Conservation (phyloP, 306 rosid species). For the Pyrus communis region DNA sequence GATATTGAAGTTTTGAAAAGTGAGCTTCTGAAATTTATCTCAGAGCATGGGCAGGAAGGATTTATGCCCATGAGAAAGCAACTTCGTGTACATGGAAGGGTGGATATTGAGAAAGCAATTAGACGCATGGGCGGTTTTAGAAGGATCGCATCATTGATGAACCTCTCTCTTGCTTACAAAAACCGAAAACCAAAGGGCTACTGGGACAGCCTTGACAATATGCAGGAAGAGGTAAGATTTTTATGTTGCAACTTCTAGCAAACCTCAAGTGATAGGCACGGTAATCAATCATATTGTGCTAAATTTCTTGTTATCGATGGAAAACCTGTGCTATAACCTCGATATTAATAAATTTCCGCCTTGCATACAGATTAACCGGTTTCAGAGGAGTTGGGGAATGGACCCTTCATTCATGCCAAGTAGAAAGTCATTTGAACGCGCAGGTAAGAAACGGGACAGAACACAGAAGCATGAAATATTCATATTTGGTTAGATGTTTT, state of each 20-base stretch:
- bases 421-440: conserved; percentile 91
- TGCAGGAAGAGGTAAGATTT: conserved; percentile 55
- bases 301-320: not conserved
- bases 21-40: conserved; percentile 62
- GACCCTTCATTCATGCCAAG: conserved; percentile 88
- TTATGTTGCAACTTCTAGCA: not conserved
- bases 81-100: conserved; percentile 68
- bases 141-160: conserved; percentile 68
- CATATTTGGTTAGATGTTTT: not conserved
- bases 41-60: conserved; percentile 85
- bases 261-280: not conserved
- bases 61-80: conserved; percentile 97
- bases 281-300: not conserved
- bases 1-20: conserved; percentile 66
- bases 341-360: conserved; percentile 4
- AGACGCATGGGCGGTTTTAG: conserved; percentile 89
- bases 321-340: not conserved
- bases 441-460: conserved; percentile 37
- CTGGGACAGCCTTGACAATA: conserved; percentile 74
- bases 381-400: conserved; percentile 95
- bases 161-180: conserved; percentile 80
- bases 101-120: conserved; percentile 86
- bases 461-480: too few species aligned
- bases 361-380: conserved; percentile 52
- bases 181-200: conserved; percentile 87